Evolutionary conservation across 1,284 basidiomycete species (phyloP).

Genomic region (Fomitopsis palustris): DNA sequence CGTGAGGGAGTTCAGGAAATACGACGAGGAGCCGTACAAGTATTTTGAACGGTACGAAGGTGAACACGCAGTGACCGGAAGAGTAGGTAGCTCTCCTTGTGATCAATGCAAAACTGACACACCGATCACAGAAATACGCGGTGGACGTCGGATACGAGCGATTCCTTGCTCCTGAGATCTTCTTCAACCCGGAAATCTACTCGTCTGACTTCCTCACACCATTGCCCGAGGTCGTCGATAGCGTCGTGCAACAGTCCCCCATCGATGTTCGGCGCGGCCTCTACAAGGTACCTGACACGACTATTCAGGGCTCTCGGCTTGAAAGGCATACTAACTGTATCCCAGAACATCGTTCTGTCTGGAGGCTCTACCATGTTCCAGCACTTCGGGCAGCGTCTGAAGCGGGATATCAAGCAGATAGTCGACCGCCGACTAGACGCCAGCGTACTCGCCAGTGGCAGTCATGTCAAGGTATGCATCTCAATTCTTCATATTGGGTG

Average conservation of each 20-base stretch:
- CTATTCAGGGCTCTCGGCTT: no score
- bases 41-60: conserved; percentile 95
- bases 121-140: conserved; percentile 66
- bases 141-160: conserved; percentile 98
- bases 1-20: conserved; percentile 98
- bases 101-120: background rate
- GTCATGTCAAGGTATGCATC: conserved; percentile 62
- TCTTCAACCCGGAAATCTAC: conserved; percentile 99
- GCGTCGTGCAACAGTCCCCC: conserved; percentile 93
- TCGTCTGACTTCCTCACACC: conserved; percentile 98
- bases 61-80: conserved; percentile 89
- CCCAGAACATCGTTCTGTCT: conserved; percentile 87
- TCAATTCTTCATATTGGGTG: background rate
- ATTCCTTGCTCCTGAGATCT: conserved; percentile 98
- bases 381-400: conserved; percentile 93
- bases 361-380: conserved; percentile 99
- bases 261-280: conserved; percentile 93
- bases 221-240: conserved; percentile 94
- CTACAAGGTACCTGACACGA: conserved; percentile 72
- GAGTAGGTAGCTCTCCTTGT: conserved; percentile 50
- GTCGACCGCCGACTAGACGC: conserved; percentile 89
- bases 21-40: conserved; percentile 95
- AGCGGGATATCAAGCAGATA: conserved; percentile 92
- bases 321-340: background rate
- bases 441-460: conserved; percentile 75